These are phyloP conservation scores for Ceratobasidium sp. DNA, from an alignment of 1,284 basidiomycete genomes.

Conservation along the genomic window DNA sequence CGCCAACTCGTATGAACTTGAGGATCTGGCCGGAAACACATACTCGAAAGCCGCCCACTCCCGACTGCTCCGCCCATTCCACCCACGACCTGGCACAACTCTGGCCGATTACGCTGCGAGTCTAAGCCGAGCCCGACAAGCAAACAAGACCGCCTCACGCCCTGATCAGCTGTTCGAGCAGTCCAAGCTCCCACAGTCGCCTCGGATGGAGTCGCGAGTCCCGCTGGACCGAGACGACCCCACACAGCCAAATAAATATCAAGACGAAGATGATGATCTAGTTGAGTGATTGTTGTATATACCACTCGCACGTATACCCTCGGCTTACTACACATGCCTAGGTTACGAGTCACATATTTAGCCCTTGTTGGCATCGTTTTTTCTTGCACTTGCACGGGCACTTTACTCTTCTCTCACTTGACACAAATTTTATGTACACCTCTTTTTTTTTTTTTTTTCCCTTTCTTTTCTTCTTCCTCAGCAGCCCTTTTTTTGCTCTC, in stretches of 20 bases:
- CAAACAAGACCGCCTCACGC: background rate
- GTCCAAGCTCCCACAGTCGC: background rate
- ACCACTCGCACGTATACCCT: too few species aligned
- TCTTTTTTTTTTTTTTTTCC: too few species aligned
- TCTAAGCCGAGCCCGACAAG: background rate
- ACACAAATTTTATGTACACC: too few species aligned
- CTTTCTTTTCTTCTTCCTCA: too few species aligned
- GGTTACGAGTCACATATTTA: too few species aligned
- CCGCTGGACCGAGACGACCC: background rate
- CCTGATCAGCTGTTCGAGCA: background rate
- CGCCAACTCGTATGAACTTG: background rate
- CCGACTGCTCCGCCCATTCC: background rate
- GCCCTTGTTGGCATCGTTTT: too few species aligned
- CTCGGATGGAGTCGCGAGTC: background rate
- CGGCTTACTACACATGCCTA: too few species aligned
- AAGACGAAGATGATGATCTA: too few species aligned
- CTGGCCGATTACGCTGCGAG: background rate
- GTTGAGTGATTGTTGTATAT: too few species aligned
- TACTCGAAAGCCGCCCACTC: background rate
- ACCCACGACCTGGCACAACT: background rate
- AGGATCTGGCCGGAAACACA: background rate
- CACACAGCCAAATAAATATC: conserved; percentile 3
- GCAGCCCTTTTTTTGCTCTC: too few species aligned
- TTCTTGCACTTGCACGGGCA: too few species aligned
- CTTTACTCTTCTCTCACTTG: too few species aligned